Percentiles rank a stretch among this genome's conserved stretches.
These are phyloP conservation scores for Termitomyces sp. DNA, from an alignment of 1,284 basidiomycete species.

Conservation along the genomic window DNA sequence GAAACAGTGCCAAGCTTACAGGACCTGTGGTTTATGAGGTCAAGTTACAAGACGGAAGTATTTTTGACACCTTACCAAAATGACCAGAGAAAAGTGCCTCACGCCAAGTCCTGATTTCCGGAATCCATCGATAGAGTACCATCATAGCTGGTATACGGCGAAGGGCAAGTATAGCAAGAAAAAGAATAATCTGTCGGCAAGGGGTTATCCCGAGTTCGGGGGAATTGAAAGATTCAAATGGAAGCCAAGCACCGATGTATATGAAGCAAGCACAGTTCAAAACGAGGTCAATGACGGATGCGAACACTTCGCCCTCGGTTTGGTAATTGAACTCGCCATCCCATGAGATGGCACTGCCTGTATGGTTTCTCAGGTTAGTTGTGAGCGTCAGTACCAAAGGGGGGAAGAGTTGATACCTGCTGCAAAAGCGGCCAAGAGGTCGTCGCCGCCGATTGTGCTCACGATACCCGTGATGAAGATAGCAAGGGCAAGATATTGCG, in stretches of 20 bases:
- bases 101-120: conserved; percentile 76
- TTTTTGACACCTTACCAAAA: conserved; percentile 53
- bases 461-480: conserved; percentile 78
- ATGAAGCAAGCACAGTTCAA: conserved; percentile 87
- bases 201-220: conserved; percentile 62
- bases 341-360: conserved; percentile 88
- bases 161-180: conserved; percentile 62
- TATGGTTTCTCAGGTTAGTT: not conserved
- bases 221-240: conserved; percentile 66
- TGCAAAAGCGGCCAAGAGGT: conserved; percentile 87
- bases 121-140: conserved; percentile 74
- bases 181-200: conserved; percentile 69
- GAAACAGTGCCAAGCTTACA: conserved; percentile 32
- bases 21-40: conserved; percentile 39
- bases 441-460: conserved; percentile 77
- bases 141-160: conserved; percentile 77
- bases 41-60: conserved; percentile 11
- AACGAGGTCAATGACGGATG: conserved; percentile 81
- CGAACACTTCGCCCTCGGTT: conserved; percentile 82
- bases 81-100: conserved; percentile 84
- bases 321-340: conserved; percentile 87
- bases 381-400: not conserved
- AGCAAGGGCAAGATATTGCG: conserved; percentile 83
- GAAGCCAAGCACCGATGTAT: conserved; percentile 88
- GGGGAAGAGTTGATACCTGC: conserved; percentile 50